Conservation (phyloP, 192 early-diverging fungal species). For the Umbelopsis sp. region DNA sequence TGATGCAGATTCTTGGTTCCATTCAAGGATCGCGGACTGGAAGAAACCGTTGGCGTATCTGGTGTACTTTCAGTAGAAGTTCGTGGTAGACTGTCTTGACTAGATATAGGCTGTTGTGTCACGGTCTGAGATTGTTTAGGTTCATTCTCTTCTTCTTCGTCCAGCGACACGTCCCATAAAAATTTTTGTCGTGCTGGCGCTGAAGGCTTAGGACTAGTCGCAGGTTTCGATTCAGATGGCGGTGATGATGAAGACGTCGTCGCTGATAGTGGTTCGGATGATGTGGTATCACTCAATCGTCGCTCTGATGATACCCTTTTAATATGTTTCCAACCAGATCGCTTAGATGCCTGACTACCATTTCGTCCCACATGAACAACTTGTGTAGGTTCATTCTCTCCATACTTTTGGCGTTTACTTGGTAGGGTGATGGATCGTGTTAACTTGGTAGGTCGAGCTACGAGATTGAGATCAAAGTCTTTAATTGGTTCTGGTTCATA, state of each 20-base stretch:
- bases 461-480: background rate
- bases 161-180: slow-evolving; percentile 6
- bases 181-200: background rate
- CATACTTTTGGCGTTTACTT: slow-evolving; percentile 17
- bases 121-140: background rate
- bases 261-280: background rate
- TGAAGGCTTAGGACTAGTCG: background rate
- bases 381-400: slow-evolving; percentile 11
- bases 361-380: slow-evolving; percentile 20
- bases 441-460: background rate
- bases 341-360: background rate
- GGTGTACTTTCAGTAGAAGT: background rate
- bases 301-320: background rate
- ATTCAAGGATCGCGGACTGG: background rate
- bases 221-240: background rate
- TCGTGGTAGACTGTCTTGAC: background rate
- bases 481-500: background rate
- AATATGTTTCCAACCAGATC: slow-evolving; percentile 5
- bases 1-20: background rate
- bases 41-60: background rate
- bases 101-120: background rate
- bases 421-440: slow-evolving; percentile 18
- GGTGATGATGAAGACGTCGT: background rate
- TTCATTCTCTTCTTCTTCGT: background rate
- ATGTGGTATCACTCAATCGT: background rate